Percentiles rank a stretch among this genome's conserved stretches.
Conservation (phyloP, 169 alveolate genomes). For the Plasmodium vinckei region DNA sequence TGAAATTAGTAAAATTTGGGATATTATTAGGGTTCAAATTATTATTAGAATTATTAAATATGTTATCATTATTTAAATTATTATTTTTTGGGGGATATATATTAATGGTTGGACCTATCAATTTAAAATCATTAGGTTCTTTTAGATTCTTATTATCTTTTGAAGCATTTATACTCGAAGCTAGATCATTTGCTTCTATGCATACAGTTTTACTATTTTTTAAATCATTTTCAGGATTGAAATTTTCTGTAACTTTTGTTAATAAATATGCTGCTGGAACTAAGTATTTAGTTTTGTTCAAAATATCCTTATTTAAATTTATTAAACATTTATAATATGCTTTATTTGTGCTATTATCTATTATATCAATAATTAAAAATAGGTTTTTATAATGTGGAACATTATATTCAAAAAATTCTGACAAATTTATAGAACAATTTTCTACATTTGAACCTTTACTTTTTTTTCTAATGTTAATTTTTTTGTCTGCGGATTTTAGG, state of each 20-base stretch:
- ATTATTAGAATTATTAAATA: background rate
- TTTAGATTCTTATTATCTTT: background rate
- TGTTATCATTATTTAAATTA: background rate
- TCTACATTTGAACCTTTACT: constrained; percentile 32
- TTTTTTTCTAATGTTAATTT: constrained; percentile 41
- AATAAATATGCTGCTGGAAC: constrained; percentile 43
- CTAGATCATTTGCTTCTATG: background rate
- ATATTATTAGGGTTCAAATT: background rate
- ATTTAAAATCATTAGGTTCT: background rate
- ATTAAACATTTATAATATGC: constrained; percentile 33
- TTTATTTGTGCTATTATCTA: constrained; percentile 4
- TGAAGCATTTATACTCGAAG: background rate
- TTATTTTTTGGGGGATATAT: background rate
- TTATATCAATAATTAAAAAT: constrained; percentile 29
- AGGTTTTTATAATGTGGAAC: constrained; percentile 11
- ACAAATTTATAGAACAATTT: constrained; percentile 39
- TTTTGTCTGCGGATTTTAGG: constrained; percentile 54
- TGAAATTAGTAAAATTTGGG: constrained; percentile 2
- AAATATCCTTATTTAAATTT: constrained; percentile 47
- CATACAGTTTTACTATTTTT: constrained; percentile 10
- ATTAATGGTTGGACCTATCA: background rate
- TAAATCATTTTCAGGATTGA: background rate
- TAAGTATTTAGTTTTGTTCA: constrained; percentile 26
- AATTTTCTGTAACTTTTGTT: constrained; percentile 25
- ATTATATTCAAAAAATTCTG: constrained; percentile 52